These are phyloP conservation scores for Penicillium bovifimosum DNA, from an alignment of 495 filamentous ascomycete species.

Conservation along the genomic window DNA sequence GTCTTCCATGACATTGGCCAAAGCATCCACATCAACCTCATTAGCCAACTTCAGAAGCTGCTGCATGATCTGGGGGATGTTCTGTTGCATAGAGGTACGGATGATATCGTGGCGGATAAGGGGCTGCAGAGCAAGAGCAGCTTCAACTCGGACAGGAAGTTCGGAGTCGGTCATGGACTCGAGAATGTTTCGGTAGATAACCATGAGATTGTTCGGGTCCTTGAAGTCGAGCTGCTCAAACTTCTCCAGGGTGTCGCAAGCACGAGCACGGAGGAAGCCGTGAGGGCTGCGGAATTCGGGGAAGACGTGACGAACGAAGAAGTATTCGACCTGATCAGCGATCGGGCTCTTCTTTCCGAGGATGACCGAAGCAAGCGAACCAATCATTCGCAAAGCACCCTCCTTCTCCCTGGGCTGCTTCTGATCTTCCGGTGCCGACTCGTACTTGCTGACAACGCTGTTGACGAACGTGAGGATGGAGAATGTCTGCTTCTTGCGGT, in stretches of 20 bases:
- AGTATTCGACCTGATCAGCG: conserved; percentile 97
- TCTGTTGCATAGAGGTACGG: conserved; percentile 88
- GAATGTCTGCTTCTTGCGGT: conserved; percentile 91
- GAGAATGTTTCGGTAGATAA: conserved; percentile 93
- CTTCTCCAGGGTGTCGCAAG: conserved; percentile 95
- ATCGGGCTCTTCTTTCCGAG: conserved; percentile 97
- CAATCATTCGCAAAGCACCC: conserved; percentile 95
- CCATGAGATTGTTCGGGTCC: conserved; percentile 86
- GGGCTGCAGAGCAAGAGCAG: conserved; percentile 89
- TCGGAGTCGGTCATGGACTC: conserved; percentile 93
- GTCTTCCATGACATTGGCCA: conserved; percentile 99
- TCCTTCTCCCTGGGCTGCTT: conserved; percentile 95
- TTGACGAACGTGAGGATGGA: conserved; percentile 92
- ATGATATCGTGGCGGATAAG: conserved; percentile 94
- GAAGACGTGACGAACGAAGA: conserved; percentile 96
- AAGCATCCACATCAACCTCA: conserved; percentile 87
- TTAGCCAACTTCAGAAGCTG: conserved; percentile 94
- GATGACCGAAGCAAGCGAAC: conserved; percentile 87
- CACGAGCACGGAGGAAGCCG: conserved; percentile 89
- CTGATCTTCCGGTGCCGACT: conserved; percentile 72
- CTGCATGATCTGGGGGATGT: conserved; percentile 99
- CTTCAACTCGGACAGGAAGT: conserved; percentile 89
- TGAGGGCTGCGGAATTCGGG: conserved; percentile 92
- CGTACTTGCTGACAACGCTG: conserved; percentile 82
- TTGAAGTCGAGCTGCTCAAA: conserved; percentile 96